Evolutionary conservation across 2,329 filamentous ascomycete genomes (phyloP), one percentile per base, ranked within the genome.

Genomic region (Colletotrichum spinosum): DNA sequence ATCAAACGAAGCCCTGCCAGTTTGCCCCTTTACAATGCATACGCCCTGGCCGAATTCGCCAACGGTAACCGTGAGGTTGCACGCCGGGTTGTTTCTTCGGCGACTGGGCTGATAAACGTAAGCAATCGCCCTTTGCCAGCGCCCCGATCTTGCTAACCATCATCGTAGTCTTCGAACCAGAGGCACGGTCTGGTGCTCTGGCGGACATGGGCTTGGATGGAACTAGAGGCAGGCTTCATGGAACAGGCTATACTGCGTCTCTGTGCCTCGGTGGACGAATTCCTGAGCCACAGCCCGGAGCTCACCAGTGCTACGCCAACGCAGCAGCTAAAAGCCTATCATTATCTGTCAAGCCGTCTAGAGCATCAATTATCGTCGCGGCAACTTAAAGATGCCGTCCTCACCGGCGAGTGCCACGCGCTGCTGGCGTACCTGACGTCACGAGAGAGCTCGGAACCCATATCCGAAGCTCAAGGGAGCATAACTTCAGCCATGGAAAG

Each of bases 11-110:
- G 87, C 60, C 82, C 89, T 0, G 82, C 86, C 1, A 90, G 88
- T 70, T 75, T 92, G 3, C 80, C 83, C 12, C 80, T 97, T 0
- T 97, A 97, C 77, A 91, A 93, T 69, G 88, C 89, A 0, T 97
- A 95, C 72, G 92, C 91, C 0, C 78, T 93, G 12, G 87, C 93
- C 4, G 92, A 97, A 75, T 83, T 79, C 69, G 80, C 81, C 1
- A 84, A 84, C 37, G 86, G 83, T 0, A 89, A 90, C 33, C 69
- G 73, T 2, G 81, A 86, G 1, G 80, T 87, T 51, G 89, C 91
- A 5, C 79, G 83, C 25, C 88, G 87, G 55, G 88, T 96, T 0
- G 86, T 95, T 71, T 75, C 82, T 2, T 90, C 90, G 1, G 90
- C 92, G 2, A 80, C 93, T 3, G 63, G 71, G 37, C 70, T 78